Conservation (phyloP, 306 rosid genomes). For the Fagus crenata region DNA sequence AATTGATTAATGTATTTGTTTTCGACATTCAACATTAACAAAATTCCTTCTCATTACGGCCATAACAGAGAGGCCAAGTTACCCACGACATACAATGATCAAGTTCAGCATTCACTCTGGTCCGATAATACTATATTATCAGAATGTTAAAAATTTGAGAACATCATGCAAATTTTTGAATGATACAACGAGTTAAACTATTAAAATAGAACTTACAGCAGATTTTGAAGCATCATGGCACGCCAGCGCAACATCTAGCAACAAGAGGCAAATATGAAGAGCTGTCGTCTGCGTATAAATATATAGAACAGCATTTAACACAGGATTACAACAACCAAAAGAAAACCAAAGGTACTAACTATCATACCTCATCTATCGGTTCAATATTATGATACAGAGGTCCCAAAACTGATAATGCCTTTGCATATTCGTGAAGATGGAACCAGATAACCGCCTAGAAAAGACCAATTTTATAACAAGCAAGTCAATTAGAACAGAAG, state of each 20-base stretch:
- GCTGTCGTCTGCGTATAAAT: conserved; percentile 73
- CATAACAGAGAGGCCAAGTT: background rate
- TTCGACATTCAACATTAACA: background rate
- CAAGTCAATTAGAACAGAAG: background rate
- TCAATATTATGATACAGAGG: conserved; percentile 94
- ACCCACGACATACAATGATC: background rate
- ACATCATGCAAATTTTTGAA: background rate
- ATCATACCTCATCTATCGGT: conserved; percentile 82
- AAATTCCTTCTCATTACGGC: background rate
- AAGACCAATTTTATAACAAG: conserved; percentile 16
- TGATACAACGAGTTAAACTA: conserved; percentile 26
- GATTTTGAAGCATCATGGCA: conserved; percentile 88
- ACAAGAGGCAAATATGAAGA: conserved; percentile 80
- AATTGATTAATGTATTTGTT: background rate
- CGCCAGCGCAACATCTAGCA: conserved; percentile 94
- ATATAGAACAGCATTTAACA: conserved; percentile 34
- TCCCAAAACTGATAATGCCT: conserved; percentile 75
- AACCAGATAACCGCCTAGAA: conserved; percentile 89
- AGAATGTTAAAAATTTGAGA: background rate
- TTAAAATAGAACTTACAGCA: conserved; percentile 72
- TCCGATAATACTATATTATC: background rate
- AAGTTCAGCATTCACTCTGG: background rate
- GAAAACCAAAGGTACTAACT: conserved; percentile 24
- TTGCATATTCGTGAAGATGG: conserved; percentile 81
- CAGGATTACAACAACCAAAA: conserved; percentile 18